Conservation (phyloP, 2,329 filamentous ascomycete species). For the Phaeophleospora eucalypticola region DNA sequence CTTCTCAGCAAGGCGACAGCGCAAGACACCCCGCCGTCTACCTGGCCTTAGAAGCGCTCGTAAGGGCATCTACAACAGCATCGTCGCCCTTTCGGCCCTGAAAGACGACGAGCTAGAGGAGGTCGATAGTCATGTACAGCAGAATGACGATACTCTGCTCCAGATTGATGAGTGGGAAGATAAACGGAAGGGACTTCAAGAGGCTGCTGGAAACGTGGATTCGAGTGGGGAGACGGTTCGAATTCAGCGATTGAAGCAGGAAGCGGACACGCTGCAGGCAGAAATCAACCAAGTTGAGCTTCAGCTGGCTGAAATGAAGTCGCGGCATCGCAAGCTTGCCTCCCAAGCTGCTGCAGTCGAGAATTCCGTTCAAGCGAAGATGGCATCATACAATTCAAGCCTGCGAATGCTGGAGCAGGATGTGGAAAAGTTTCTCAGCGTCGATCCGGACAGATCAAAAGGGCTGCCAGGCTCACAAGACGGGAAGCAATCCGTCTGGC, state of each 20-base stretch:
- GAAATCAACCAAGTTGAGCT: conserved; percentile 65
- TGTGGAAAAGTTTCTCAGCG: conserved; percentile 53
- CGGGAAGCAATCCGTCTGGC: conserved; percentile 29
- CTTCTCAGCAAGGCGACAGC: conserved; percentile 32
- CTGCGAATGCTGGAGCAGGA: conserved; percentile 63
- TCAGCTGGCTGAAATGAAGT: conserved; percentile 48
- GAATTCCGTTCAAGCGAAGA: conserved; percentile 64
- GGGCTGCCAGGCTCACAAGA: conserved; percentile 12
- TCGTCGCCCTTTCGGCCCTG: conserved; percentile 60
- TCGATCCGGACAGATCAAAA: conserved; percentile 13
- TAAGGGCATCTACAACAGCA: conserved; percentile 59
- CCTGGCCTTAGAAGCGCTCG: conserved; percentile 60
- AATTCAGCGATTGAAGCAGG: conserved; percentile 56
- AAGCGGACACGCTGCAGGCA: conserved; percentile 80
- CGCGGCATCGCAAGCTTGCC: conserved; percentile 56
- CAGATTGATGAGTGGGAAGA: conserved; percentile 55
- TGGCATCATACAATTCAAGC: conserved; percentile 67
- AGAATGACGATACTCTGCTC: conserved; percentile 56
- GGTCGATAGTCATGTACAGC: conserved; percentile 53
- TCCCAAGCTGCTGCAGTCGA: conserved; percentile 59
- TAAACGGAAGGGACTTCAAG: conserved; percentile 53
- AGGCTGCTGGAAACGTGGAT: conserved; percentile 54
- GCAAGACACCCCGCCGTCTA: conserved; percentile 52
- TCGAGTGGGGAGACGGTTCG: conserved; percentile 55
- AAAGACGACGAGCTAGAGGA: conserved; percentile 65